These are phyloP conservation scores for Aspergillus taichungensis DNA, from an alignment of 495 filamentous ascomycete genomes.

Conservation along the genomic window DNA sequence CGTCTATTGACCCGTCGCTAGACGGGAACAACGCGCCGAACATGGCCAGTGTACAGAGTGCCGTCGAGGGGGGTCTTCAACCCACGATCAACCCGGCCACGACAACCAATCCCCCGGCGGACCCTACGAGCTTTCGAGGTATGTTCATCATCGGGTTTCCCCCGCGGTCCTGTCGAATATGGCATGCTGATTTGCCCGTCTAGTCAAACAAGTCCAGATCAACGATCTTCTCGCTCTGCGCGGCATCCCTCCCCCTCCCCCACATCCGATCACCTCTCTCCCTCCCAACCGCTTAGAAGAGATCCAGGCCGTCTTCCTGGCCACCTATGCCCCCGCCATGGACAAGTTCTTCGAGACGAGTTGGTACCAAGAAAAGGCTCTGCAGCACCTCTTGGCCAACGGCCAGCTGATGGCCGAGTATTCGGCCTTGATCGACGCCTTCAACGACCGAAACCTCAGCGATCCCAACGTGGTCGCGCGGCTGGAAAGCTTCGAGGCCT, in stretches of 20 bases:
- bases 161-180: background rate
- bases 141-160: constrained; percentile 1
- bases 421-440: constrained; percentile 47
- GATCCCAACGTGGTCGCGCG: constrained; percentile 37
- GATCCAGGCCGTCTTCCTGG: constrained; percentile 63
- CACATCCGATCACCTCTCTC: constrained; percentile 47
- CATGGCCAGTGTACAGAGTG: constrained; percentile 31
- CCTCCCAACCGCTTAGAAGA: constrained; percentile 51
- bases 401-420: constrained; percentile 53
- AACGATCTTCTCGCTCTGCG: constrained; percentile 65
- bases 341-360: constrained; percentile 75
- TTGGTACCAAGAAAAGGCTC: constrained; percentile 59
- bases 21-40: constrained; percentile 28
- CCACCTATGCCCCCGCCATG: constrained; percentile 68
- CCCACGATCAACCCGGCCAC: constrained; percentile 22
- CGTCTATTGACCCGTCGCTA: constrained; percentile 70
- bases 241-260: constrained; percentile 51
- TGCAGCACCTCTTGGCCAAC: constrained; percentile 47
- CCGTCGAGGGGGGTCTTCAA: constrained; percentile 19
- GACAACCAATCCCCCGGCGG: constrained; percentile 18
- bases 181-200: background rate
- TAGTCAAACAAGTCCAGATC: constrained; percentile 64
- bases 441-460: constrained; percentile 32
- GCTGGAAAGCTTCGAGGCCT: constrained; percentile 56
- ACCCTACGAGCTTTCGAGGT: constrained; percentile 33